phyloP scores from a whole-genome alignment of 305 asterid genomes.

The Nicotiana rustica region DNA sequence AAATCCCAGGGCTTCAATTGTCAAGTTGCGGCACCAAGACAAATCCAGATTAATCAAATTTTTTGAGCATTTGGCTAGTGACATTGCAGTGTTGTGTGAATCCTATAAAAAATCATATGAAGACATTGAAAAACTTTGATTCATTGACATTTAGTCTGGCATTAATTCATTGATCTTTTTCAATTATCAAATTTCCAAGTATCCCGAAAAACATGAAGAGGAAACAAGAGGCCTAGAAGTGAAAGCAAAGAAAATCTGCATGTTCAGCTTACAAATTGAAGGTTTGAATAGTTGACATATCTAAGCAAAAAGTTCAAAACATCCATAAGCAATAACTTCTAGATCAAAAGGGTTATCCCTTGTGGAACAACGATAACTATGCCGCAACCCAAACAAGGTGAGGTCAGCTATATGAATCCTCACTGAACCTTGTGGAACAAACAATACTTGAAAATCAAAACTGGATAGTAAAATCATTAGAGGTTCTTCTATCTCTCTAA shows the following conservation, averaged over 20 bases:
- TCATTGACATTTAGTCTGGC: background rate
- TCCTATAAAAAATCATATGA: slow-evolving; percentile 55
- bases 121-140: background rate
- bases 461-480: background rate
- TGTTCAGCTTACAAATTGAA: background rate
- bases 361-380: no score
- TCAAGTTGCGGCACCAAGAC: slow-evolving; percentile 87
- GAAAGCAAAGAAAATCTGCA: slow-evolving; percentile 17
- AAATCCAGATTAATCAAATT: slow-evolving; percentile 68
- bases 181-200: slow-evolving; percentile 2
- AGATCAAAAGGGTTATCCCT: background rate
- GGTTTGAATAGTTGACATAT: slow-evolving; percentile 8
- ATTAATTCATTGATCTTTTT: slow-evolving; percentile 1
- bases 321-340: background rate
- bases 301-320: slow-evolving; percentile 7
- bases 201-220: background rate
- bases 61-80: slow-evolving; percentile 68
- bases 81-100: slow-evolving; percentile 72
- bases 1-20: slow-evolving; percentile 85
- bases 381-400: no score
- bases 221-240: background rate
- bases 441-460: background rate
- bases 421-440: background rate
- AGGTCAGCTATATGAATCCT: no score
- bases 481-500: background rate